Evolutionary conservation across 192 early-diverging fungal species (phyloP), one percentile per base, ranked within the genome.

Genomic region (Jimgerdemannia flammicorona): DNA sequence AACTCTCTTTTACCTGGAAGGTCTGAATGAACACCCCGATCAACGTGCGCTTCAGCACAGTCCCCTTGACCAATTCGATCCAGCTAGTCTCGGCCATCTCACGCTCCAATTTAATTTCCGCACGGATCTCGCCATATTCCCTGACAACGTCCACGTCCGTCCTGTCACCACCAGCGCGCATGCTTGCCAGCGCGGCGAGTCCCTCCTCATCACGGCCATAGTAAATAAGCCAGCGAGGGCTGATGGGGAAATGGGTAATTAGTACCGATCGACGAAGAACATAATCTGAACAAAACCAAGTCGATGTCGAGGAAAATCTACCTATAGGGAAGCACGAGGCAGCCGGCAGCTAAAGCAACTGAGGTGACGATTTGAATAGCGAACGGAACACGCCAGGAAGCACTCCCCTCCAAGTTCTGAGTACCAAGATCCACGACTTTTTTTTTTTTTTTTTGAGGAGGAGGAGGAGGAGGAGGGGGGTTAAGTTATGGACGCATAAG

Each of bases 181-280:
- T 80, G 19, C 88, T 81, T 4, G 91, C 91, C n/a, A 96, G 79
- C 3, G 94, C 91, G 11, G 66, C 20, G 19, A 88, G 84, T 4
- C 91, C 92, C 76, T 96, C 91, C 17, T 94, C 94, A 3, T 80
- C 66, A 40, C 88, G 88, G 64, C 86, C 90, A 54, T 91, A 73
- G 70, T 85, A 84, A 44, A 95, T 77, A 65, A 96, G 86, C 95
- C 95, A 96, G 79, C 95, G 95, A 4, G 95, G 94, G 9, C 95
- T 95, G 78, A 83, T 91, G 19, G 95, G 96, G 82, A 98, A 91
- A 0, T 29, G 29, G 29, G 29, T 29, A 29, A 29, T 29, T 29
- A 29, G 29, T 29, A 29, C 29, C 29, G 29, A 29, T 29, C 29
- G 29, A 29, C 29, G 29, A 29, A 29, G 29, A 29, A 29, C 29